A percentile compares a stretch with the other conserved stretches of the same genome.
Evolutionary conservation across 371 early-diverging fungal species (phyloP).

Genomic region (Mucor mucedo): DNA sequence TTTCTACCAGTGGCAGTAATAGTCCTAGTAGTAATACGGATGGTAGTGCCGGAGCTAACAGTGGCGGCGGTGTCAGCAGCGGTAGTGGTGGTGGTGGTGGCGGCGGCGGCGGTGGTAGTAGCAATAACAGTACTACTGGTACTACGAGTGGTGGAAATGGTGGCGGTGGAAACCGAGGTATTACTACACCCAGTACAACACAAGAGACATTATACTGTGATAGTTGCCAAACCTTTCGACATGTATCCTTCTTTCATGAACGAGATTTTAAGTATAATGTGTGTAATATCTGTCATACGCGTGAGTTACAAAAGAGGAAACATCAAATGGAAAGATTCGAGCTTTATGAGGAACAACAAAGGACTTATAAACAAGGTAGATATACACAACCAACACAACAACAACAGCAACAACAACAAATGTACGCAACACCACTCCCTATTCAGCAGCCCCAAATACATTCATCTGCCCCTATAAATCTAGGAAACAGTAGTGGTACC

Average conservation of each 20-base stretch:
- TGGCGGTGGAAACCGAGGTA: slow-evolving; percentile 5
- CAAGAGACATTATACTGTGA: slow-evolving; percentile 31
- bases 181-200: slow-evolving; percentile 6
- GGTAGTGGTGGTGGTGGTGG: neutral
- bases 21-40: slow-evolving; percentile 1
- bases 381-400: slow-evolving; percentile 12
- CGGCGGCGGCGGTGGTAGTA: neutral
- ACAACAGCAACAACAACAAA: slow-evolving; percentile 16
- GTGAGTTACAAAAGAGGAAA: slow-evolving; percentile 32
- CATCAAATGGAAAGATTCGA: slow-evolving; percentile 31
- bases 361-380: slow-evolving; percentile 23
- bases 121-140: neutral
- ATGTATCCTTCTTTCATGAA: slow-evolving; percentile 22
- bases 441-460: slow-evolving; percentile 12
- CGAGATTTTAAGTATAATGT: slow-evolving; percentile 28
- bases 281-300: slow-evolving; percentile 26
- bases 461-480: slow-evolving; percentile 21
- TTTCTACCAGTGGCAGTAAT: neutral
- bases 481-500: slow-evolving; percentile 3
- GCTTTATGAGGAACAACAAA: slow-evolving; percentile 30
- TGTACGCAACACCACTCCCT: slow-evolving; percentile 10
- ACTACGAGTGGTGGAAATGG: neutral
- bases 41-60: too few relatives aligned
- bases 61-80: neutral
- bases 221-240: slow-evolving; percentile 33